Conservation (phyloP, 106 monocot genomes). For the Ottelia alismoides region DNA sequence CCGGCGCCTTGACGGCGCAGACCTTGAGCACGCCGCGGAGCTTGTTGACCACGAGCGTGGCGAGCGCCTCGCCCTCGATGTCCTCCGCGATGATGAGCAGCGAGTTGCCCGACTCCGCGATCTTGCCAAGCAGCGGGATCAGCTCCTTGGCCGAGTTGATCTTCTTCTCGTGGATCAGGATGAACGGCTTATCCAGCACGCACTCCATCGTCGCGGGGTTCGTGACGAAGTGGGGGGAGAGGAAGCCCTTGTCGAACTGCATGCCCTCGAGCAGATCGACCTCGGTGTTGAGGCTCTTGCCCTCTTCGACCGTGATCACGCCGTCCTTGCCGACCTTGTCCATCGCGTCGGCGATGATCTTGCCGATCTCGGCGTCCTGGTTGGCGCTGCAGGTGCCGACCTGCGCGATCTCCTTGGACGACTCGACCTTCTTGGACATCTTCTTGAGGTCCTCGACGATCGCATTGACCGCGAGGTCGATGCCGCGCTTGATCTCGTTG, state of each 20-base stretch:
- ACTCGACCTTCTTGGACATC: not conserved
- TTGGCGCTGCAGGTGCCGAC: constrained; percentile 81
- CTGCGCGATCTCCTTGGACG: constrained; percentile 6
- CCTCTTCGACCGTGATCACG: constrained; percentile 46
- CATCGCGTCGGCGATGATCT: constrained; percentile 78
- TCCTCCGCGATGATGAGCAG: too few species aligned
- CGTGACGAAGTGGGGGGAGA: constrained; percentile 1
- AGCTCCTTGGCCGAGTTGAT: too few species aligned
- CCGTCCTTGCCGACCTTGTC: constrained; percentile 92
- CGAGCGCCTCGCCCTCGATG: too few species aligned
- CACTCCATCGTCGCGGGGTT: not conserved
- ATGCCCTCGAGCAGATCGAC: not conserved
- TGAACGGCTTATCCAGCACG: not conserved
- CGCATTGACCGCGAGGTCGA: not conserved
- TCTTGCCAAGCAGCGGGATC: too few species aligned
- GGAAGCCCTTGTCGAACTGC: not conserved
- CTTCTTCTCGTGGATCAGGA: too few species aligned
- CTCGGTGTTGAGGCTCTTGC: not conserved
- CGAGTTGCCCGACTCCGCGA: too few species aligned
- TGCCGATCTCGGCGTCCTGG: constrained; percentile 73
- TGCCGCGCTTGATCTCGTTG: not conserved
- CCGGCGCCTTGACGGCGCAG: too few species aligned
- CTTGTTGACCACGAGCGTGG: too few species aligned
- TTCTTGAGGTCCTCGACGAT: not conserved
- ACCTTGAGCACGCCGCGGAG: too few species aligned